Conservation (phyloP, 2,329 filamentous ascomycete species). For the Alternaria gaisen region DNA sequence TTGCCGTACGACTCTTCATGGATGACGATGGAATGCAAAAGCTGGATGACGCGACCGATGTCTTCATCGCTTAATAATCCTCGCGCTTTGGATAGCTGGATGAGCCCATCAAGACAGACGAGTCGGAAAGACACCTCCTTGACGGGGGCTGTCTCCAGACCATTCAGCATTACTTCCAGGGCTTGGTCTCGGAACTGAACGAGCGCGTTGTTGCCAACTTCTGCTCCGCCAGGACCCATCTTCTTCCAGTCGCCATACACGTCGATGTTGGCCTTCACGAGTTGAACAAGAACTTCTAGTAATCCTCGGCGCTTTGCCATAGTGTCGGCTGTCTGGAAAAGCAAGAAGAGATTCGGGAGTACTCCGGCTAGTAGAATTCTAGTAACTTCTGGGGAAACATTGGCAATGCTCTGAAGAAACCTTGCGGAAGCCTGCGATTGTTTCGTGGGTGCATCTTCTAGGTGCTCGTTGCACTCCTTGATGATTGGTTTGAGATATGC, state of each 20-base stretch:
- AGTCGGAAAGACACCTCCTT: constrained; percentile 62
- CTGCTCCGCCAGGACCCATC: constrained; percentile 48
- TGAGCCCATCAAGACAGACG: constrained; percentile 55
- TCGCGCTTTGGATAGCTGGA: constrained; percentile 54
- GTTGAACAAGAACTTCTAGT: constrained; percentile 66
- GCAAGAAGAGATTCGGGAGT: constrained; percentile 65
- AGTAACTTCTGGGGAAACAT: constrained; percentile 64
- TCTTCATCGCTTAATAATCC: constrained; percentile 54
- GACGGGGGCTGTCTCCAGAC: constrained; percentile 54
- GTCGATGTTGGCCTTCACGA: constrained; percentile 66
- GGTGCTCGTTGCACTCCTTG: constrained; percentile 73
- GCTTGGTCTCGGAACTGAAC: constrained; percentile 53
- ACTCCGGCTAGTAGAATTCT: constrained; percentile 65
- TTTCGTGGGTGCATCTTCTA: constrained; percentile 73
- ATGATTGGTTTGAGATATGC: constrained; percentile 68
- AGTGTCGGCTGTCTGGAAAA: constrained; percentile 69
- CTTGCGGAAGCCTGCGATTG: constrained; percentile 71
- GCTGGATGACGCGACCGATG: constrained; percentile 63
- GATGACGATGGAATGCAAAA: constrained; percentile 68
- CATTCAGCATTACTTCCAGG: constrained; percentile 54
- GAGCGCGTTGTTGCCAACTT: constrained; percentile 49
- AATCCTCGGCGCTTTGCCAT: constrained; percentile 70
- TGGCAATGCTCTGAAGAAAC: constrained; percentile 66
- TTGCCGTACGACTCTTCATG: constrained; percentile 65
- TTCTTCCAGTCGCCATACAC: constrained; percentile 66